phyloP scores from a whole-genome alignment of 2,329 filamentous ascomycete genomes.

The Mariannaea sp. region DNA sequence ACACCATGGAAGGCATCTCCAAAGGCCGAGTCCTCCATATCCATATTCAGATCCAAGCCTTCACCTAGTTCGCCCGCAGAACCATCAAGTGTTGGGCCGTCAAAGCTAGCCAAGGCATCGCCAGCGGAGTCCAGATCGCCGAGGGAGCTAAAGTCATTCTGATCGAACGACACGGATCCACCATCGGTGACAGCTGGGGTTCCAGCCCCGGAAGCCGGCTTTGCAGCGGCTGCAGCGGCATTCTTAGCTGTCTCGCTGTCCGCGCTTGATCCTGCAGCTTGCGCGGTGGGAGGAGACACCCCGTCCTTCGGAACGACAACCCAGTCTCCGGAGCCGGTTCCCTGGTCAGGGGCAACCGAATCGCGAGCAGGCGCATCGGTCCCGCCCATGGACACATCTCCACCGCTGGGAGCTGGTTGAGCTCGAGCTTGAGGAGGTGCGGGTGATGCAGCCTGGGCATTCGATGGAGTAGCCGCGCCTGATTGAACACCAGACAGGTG shows the following conservation, averaged over 20 bases:
- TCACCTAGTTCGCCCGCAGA: conserved; percentile 55
- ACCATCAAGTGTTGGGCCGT: conserved; percentile 57
- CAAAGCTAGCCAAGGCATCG: conserved; percentile 71
- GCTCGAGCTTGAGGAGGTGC: conserved; percentile 38
- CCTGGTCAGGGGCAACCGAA: conserved; percentile 53
- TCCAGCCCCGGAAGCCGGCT: conserved; percentile 28
- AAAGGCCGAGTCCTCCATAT: conserved; percentile 80
- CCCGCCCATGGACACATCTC: conserved; percentile 60
- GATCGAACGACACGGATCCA: conserved; percentile 54
- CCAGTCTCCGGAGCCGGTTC: conserved; percentile 68
- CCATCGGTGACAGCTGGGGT: conserved; percentile 43
- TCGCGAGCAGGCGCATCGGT: conserved; percentile 48
- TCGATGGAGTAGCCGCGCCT: conserved; percentile 60
- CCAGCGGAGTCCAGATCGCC: conserved; percentile 72
- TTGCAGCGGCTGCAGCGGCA: conserved; percentile 18
- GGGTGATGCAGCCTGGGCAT: conserved; percentile 53
- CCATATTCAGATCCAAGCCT: conserved; percentile 65
- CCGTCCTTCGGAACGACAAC: conserved; percentile 72
- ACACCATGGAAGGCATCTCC: conserved; percentile 80
- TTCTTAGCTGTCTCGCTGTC: conserved; percentile 32
- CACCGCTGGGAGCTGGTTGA: conserved; percentile 27
- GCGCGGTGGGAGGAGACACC: conserved; percentile 45
- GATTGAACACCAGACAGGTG: conserved; percentile 62
- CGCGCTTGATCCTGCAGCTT: conserved; percentile 16
- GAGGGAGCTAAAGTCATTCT: conserved; percentile 66